Evolutionary conservation across 257 asterid genomes (phyloP), one percentile per base, ranked within the genome.

Genomic region (Datura wrightii): DNA sequence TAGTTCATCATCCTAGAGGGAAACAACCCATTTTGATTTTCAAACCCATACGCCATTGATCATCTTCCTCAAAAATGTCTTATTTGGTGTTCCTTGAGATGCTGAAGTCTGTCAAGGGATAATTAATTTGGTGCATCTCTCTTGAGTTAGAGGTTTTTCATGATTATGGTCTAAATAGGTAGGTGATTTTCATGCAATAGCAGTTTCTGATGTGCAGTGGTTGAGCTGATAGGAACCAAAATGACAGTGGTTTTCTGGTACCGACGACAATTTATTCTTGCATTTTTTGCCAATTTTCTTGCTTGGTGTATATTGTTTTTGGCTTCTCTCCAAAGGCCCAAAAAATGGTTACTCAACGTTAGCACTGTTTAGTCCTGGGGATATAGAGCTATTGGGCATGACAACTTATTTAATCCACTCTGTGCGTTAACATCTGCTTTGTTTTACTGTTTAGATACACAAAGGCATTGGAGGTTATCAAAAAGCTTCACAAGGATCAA

Each of bases 401-500:
- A 46, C 48, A 53, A 50, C 60, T 24, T 76, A 71, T 18, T n/a
- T 8, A 48, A 69, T 72, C 31, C 74, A 63, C 41, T 53, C 66
- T 85, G 62, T 53, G 9, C 24, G 5, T 55, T 31, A 18, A 42
- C 60, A 24, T 46, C 34, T 56, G n/a, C 48, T 83, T 88, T 83
- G 14, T 67, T 76, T 83, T 56, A 83, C 85, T 85, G 74, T 44
- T 67, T 85, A 96, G 99, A 93, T 96, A 96, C 89, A 96, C 99
- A 44, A 96, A 94, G 92, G 99, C 99, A 50, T 88, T 96, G 87
- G 99, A 94, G 93, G 98, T 94, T 88, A 94, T 96, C 72, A 96
- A 94, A 88, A 94, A 94, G 90, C 99, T 96, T 89, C 99, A 96
- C 92, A 96, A 93, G 94, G 98, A 94, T 86, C 99, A 94, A 90